Base-by-base conservation (phyloP, 2,329 filamentous ascomycete genomes). In the Albifimbria verrucaria region DNA sequence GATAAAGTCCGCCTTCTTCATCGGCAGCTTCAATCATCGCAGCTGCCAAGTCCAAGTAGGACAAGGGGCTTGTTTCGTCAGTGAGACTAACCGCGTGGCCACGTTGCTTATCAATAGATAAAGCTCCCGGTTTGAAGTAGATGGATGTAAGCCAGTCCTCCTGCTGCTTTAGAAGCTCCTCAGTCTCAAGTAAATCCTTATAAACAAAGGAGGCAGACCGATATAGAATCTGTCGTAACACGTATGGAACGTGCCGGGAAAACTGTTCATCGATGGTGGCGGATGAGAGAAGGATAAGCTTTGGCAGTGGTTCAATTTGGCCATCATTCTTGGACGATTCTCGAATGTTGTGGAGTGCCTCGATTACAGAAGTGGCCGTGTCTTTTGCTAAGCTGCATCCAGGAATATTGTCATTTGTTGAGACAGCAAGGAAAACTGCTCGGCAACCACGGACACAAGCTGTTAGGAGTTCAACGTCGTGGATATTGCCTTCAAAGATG, bases 1-100 rank as follows among this genome's bases (percentile, higher is more conserved):
- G 60, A 25, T 64, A 68, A 1, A 52, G 48, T 1, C 63, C 65
- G 2, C 66, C 59, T 11, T 56, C 51, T 41, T 69, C 69, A 28
- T 74, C 66, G 0, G 70, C 75, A 5, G 70, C 71, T 59, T 80
- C 76, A 18, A 79, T 65, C 78, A 80, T 80, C 1, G 60, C 76
- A 2, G 72, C 76, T 4, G 52, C 42, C 28, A 54, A 22, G n/a
- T 54, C 52, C 23, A 52, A 20, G 28, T 52, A 54, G 3, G 63
- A 68, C 2, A 80, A 25, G 24, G 69, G 69, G 4, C 63, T 69
- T 49, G 74, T 64, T 48, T 75, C 61, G 9, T 70, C 61, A 45
- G 66, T 62, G 1, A 74, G 51, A 21, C 59, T 75, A 17, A 80
- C 57, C 44, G 49, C 53, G 57, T 80, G 73, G 3, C 77, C 77